Percentiles rank a stretch among this genome's conserved stretches.
Conservation (phyloP, 2,329 filamentous ascomycete species). For the Fusarium humuli region DNA sequence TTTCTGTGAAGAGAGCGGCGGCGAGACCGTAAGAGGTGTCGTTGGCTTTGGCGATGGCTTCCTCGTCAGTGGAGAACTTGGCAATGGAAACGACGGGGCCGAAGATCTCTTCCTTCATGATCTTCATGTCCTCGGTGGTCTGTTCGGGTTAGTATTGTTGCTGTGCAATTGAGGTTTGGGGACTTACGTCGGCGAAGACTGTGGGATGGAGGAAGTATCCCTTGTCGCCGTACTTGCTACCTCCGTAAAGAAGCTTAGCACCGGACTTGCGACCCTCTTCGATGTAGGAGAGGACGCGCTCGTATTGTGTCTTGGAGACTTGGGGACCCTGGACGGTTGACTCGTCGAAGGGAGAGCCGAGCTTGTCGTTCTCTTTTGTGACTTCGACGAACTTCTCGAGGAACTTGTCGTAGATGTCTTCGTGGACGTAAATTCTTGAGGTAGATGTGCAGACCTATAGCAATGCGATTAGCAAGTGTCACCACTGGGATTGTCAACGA, state of each 20-base stretch:
- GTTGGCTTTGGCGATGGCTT: slow-evolving; percentile 46
- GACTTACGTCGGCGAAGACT: slow-evolving; percentile 46
- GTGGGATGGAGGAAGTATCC: slow-evolving; percentile 48
- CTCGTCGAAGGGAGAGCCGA: slow-evolving; percentile 72
- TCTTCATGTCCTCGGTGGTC: slow-evolving; percentile 44
- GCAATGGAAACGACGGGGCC: slow-evolving; percentile 47
- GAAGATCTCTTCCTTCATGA: slow-evolving; percentile 50
- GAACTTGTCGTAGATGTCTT: background rate
- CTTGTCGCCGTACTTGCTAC: slow-evolving; percentile 38
- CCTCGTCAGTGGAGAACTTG: slow-evolving; percentile 42
- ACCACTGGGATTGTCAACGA: fast-evolving
- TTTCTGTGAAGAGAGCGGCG: slow-evolving; percentile 66
- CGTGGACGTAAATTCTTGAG: slow-evolving; percentile 51
- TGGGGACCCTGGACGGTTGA: slow-evolving; percentile 74
- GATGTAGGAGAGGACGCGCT: slow-evolving; percentile 73
- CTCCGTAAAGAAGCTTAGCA: slow-evolving; percentile 63
- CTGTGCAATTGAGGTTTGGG: background rate
- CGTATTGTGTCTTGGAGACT: slow-evolving; percentile 72
- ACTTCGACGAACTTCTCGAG: slow-evolving; percentile 64
- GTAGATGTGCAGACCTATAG: slow-evolving; percentile 67
- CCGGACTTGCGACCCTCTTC: slow-evolving; percentile 72
- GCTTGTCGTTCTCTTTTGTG: slow-evolving; percentile 61
- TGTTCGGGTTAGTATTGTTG: slow-evolving; percentile 40
- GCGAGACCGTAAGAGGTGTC: slow-evolving; percentile 66
- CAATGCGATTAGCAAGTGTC: background rate